Percentiles rank a stretch among this genome's conserved stretches.
phyloP scores from a whole-genome alignment of 345 rosid species.

The Linum lewisii region DNA sequence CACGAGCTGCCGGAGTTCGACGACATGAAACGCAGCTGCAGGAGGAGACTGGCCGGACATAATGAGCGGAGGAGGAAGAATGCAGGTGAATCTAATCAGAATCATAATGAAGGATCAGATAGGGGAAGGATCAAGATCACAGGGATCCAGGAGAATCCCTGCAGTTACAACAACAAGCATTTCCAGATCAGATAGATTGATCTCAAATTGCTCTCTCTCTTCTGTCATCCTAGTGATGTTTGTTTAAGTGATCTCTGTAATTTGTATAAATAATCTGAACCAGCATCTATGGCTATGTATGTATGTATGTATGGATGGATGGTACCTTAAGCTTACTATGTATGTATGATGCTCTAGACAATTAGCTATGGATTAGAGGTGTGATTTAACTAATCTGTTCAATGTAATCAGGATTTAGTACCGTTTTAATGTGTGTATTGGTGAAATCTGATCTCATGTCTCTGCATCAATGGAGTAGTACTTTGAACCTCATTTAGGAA shows the following conservation, averaged over 20 bases:
- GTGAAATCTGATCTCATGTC: too few species aligned
- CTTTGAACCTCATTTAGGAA: too few species aligned
- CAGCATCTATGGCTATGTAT: too few species aligned
- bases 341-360: too few species aligned
- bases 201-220: slow-evolving; percentile 44
- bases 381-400: too few species aligned
- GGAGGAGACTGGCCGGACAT: slow-evolving; percentile 50
- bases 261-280: too few species aligned
- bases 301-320: too few species aligned
- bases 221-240: slow-evolving; percentile 41
- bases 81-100: slow-evolving; percentile 17
- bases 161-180: slow-evolving; percentile 32
- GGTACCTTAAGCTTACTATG: too few species aligned
- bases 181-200: slow-evolving; percentile 30
- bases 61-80: slow-evolving; percentile 53
- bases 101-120: slow-evolving; percentile 5
- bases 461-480: too few species aligned
- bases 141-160: slow-evolving; percentile 27
- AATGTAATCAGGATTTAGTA: too few species aligned
- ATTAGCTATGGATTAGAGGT: too few species aligned
- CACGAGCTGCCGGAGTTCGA: slow-evolving; percentile 50
- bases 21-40: slow-evolving; percentile 46
- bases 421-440: too few species aligned
- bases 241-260: not conserved
- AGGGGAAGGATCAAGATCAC: slow-evolving; percentile 31